Evolutionary conservation across 352 stramenopile species (phyloP).

Genomic region (Globisporangium megalacanthum): DNA sequence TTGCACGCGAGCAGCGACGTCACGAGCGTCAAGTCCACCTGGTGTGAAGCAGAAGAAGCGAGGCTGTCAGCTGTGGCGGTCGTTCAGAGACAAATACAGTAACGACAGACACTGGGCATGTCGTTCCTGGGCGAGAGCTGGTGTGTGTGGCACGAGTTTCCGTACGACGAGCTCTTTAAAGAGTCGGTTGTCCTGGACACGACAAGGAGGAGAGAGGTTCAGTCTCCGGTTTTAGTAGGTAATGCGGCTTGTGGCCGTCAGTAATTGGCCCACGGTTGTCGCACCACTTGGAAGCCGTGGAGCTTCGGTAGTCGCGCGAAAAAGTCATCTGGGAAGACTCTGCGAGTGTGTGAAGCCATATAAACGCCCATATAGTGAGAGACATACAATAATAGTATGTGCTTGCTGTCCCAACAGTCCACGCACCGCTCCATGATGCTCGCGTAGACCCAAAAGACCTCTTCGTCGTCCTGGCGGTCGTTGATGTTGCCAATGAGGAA

Average conservation of each 20-base stretch:
- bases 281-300: constrained; percentile 69
- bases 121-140: constrained; percentile 38
- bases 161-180: constrained; percentile 43
- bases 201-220: not conserved
- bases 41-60: not conserved
- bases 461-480: constrained; percentile 34
- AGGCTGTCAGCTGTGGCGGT: not conserved
- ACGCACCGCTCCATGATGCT: constrained; percentile 55
- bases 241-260: too few species aligned
- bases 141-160: constrained; percentile 46
- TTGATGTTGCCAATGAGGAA: constrained; percentile 56
- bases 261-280: not conserved
- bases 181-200: constrained; percentile 47
- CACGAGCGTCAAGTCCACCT: constrained; percentile 54
- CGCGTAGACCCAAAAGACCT: constrained; percentile 70
- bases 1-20: constrained; percentile 66
- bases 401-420: too few species aligned
- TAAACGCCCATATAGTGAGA: not conserved
- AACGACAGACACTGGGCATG: too few species aligned
- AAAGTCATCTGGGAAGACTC: constrained; percentile 69
- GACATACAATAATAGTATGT: not conserved
- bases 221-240: too few species aligned
- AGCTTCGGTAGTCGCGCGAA: constrained; percentile 62
- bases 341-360: constrained; percentile 2
- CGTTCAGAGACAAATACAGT: not conserved